phyloP scores from a whole-genome alignment of 306 rosid genomes.

The Lotus japonicus region DNA sequence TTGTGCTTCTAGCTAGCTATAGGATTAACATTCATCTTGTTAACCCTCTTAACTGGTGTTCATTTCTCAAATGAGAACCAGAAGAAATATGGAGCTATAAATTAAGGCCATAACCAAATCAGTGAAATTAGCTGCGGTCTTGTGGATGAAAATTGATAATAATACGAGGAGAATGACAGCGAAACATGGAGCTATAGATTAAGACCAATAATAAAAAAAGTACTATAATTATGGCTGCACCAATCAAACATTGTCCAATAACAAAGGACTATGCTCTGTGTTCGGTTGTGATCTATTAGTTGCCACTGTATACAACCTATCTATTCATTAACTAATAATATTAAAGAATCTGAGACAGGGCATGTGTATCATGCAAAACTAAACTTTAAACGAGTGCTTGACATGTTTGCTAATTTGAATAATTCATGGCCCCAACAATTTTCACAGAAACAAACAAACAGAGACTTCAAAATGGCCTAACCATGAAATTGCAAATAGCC shows the following conservation, averaged over 20 bases:
- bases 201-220: constrained; percentile 11
- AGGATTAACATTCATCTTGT: too few relatives aligned
- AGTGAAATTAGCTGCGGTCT: too few relatives aligned
- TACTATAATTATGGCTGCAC: constrained; percentile 7
- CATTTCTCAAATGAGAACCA: too few relatives aligned
- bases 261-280: background rate
- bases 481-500: constrained; percentile 1
- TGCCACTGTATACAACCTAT: background rate
- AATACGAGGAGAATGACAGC: too few relatives aligned
- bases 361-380: constrained; percentile 33
- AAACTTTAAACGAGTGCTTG: constrained; percentile 4
- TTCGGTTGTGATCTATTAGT: background rate
- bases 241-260: constrained; percentile 3
- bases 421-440: background rate
- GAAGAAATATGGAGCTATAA: too few relatives aligned
- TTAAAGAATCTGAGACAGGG: background rate
- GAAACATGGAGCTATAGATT: background rate
- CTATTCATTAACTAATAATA: constrained; percentile 2
- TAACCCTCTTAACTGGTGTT: too few relatives aligned
- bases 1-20: too few relatives aligned
- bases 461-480: constrained; percentile 12
- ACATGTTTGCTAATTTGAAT: constrained; percentile 5
- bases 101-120: too few relatives aligned
- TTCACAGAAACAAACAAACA: constrained; percentile 16
- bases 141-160: too few relatives aligned